Conservation (phyloP, 2,329 filamentous ascomycete species). For the Pyrenophora tritici-repentis region DNA sequence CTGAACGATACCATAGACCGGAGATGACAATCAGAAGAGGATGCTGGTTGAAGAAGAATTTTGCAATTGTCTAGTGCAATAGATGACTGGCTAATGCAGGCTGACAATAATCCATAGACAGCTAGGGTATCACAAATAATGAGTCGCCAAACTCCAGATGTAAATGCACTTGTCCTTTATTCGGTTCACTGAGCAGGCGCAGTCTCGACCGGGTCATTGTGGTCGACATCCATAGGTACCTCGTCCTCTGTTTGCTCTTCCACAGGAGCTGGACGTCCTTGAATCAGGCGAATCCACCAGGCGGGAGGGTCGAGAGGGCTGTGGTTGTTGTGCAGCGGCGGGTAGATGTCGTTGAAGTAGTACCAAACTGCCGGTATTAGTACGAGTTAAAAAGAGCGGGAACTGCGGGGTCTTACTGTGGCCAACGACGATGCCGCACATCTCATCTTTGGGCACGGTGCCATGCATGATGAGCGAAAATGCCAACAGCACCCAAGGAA, state of each 20-base stretch:
- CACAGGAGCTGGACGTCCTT: slow-evolving; percentile 44
- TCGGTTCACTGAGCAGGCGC: slow-evolving; percentile 19
- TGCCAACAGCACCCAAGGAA: slow-evolving; percentile 93
- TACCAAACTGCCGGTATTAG: slow-evolving; percentile 72
- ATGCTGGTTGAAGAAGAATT: not conserved
- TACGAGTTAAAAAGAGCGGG: not conserved
- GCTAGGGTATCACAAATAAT: slow-evolving; percentile 36
- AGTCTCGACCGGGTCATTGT: slow-evolving; percentile 14
- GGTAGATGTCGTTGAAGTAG: slow-evolving; percentile 97
- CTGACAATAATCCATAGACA: slow-evolving; percentile 6
- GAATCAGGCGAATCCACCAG: slow-evolving; percentile 90
- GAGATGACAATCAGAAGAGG: slow-evolving; percentile 4
- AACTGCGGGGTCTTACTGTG: slow-evolving; percentile 59
- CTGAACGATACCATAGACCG: not conserved
- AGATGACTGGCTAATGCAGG: not conserved
- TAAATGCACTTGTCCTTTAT: not conserved
- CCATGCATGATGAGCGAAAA: slow-evolving; percentile 93
- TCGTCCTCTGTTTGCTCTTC: slow-evolving; percentile 23
- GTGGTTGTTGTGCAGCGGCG: slow-evolving; percentile 81
- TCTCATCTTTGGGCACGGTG: slow-evolving; percentile 89
- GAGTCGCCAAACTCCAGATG: slow-evolving; percentile 29
- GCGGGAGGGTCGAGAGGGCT: slow-evolving; percentile 84
- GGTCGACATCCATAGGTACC: slow-evolving; percentile 6
- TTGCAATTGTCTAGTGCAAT: not conserved
- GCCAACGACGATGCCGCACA: slow-evolving; percentile 91